phyloP scores from a whole-genome alignment of 1,139 yeast species.

The Petasospora rhodanensis region DNA sequence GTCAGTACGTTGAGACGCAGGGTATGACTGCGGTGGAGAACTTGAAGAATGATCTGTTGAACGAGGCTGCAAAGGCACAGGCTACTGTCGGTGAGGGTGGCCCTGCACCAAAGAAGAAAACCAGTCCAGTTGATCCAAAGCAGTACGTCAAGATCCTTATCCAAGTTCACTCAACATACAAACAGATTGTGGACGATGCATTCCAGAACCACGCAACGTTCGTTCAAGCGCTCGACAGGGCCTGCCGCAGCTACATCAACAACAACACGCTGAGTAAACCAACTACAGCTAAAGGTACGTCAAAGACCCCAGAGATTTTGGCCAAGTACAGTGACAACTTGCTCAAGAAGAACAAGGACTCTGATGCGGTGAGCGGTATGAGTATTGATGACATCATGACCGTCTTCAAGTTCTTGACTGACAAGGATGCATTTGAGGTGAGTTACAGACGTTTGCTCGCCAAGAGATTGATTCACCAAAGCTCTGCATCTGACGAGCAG shows the following conservation, averaged over 20 bases:
- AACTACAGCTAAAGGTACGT: constrained; percentile 44
- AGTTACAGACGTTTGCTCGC: constrained; percentile 88
- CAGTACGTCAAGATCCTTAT: constrained; percentile 75
- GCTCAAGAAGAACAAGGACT: constrained; percentile 69
- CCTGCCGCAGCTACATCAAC: constrained; percentile 83
- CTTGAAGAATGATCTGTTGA: constrained; percentile 45
- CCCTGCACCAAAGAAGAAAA: constrained; percentile 24
- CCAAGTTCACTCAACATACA: constrained; percentile 62
- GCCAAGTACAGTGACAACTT: constrained; percentile 87
- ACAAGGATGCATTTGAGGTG: constrained; percentile 92
- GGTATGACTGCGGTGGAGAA: constrained; percentile 68
- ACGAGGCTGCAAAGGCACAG: constrained; percentile 10
- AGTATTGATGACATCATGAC: constrained; percentile 79
- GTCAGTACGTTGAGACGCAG: constrained; percentile 66
- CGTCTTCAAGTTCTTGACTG: constrained; percentile 82
- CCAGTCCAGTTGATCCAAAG: constrained; percentile 56
- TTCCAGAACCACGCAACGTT: constrained; percentile 75
- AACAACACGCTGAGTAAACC: constrained; percentile 77
- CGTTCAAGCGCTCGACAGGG: constrained; percentile 84
- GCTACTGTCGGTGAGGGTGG: no score
- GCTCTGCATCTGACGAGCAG: constrained; percentile 76
- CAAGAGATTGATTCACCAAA: constrained; percentile 79
- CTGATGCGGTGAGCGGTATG: constrained; percentile 64
- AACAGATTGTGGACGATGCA: constrained; percentile 61
- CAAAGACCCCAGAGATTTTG: constrained; percentile 82